These are phyloP conservation scores for Mycena polygramma DNA, from an alignment of 768 basidiomycete genomes.

Conservation along the genomic window DNA sequence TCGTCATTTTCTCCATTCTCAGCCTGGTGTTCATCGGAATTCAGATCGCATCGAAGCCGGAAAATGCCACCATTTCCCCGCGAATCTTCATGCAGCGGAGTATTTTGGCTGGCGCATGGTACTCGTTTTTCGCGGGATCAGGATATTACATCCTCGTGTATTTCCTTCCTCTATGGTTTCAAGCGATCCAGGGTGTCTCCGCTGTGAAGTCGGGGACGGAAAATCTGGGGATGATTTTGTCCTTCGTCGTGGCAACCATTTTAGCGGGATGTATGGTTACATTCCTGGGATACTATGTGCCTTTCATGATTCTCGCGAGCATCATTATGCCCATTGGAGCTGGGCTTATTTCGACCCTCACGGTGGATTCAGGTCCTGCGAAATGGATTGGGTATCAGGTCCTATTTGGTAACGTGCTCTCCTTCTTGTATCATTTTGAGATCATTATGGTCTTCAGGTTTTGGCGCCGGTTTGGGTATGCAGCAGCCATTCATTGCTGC, in stretches of 20 bases:
- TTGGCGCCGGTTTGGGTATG: conserved; percentile 47
- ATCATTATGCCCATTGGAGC: conserved; percentile 50
- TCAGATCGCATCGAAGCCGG: conserved; percentile 22
- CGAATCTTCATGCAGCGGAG: conserved; percentile 31
- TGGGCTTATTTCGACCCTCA: conserved; percentile 51
- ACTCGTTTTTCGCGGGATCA: conserved; percentile 21
- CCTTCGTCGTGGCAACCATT: conserved; percentile 55
- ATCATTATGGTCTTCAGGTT: conserved; percentile 30
- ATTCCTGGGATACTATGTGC: conserved; percentile 51
- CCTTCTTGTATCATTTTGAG: not conserved
- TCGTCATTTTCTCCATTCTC: conserved; percentile 30
- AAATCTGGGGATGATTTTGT: conserved; percentile 51
- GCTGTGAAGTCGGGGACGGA: conserved; percentile 51
- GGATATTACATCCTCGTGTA: conserved; percentile 31
- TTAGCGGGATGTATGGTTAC: conserved; percentile 53
- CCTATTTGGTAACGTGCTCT: conserved; percentile 4
- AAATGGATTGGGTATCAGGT: conserved; percentile 43
- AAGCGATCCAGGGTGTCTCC: conserved; percentile 53
- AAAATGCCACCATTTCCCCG: conserved; percentile 33
- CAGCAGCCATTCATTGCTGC: conserved; percentile 40
- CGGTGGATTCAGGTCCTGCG: conserved; percentile 35
- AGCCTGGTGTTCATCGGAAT: conserved; percentile 29
- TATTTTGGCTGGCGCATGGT: conserved; percentile 28
- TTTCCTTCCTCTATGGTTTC: conserved; percentile 42
- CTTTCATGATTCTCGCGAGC: conserved; percentile 45